Base-by-base conservation (phyloP, 2,329 filamentous ascomycete genomes). In the Sarocladium oryzae region DNA sequence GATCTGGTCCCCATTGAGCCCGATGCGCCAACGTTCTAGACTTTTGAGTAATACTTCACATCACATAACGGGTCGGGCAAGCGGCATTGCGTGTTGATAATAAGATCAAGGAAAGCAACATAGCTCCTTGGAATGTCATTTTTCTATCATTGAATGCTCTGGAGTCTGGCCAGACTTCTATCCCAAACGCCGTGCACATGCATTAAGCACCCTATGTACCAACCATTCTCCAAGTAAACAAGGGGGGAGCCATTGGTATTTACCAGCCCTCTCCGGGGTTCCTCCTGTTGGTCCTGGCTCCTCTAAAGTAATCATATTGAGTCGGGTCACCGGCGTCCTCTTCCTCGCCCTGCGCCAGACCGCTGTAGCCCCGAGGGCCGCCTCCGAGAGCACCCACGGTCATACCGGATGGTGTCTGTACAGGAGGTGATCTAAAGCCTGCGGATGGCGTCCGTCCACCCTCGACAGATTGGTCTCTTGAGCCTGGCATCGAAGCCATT, bases 351-450 rank as follows among this genome's bases (percentile, higher is more conserved):
- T 84, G 80, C 0, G 79, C 75, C 51, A 85, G 62, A 23, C 75
- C 75, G 13, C 78, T 81, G 61, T 85, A 85, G 0, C 81, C 81
- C 49, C 72, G 68, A 1, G 79, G 77, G 2, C 80, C 79, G 50
- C 79, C 78, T 16, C 79, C 79, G 16, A 82, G 62, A 54, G 79
- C 77, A 10, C 78, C 76, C 4, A 66, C 58, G 10, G 73, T 73
- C 1, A 74, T 70, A 2, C 73, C 71, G 2, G 72, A 26, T 56
- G 60, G 35, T 26, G 53, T 21, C 51, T 55, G 15, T 53, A 54
- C 49, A 8, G 55, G 54, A 13, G 58, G 58, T 13, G 56, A 55
- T 4, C 38, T 37, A 24, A 20, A 52, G 26, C 16, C 51, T 26
- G 32, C 48, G 52, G 3, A 37, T n/a, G 8, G 60, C 59, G 10